phyloP scores from a whole-genome alignment of 2,329 filamentous ascomycete genomes.

The Trichoderma arundinaceum region DNA sequence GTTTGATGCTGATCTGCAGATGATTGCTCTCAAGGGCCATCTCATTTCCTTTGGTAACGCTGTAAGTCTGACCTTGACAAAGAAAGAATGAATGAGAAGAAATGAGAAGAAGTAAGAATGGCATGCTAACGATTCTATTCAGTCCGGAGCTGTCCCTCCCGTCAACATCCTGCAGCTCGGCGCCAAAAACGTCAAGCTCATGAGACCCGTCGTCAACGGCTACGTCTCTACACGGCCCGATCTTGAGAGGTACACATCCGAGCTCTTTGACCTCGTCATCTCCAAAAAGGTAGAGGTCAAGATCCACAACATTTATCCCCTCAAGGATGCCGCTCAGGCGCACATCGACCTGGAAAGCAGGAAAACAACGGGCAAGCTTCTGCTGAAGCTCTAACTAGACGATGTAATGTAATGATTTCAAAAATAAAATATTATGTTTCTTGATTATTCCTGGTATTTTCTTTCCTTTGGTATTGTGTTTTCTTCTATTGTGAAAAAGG shows the following conservation, averaged over 20 bases:
- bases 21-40: slow-evolving; percentile 76
- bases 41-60: slow-evolving; percentile 84
- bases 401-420: slow-evolving; percentile 26
- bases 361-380: slow-evolving; percentile 82
- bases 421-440: slow-evolving; percentile 13
- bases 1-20: slow-evolving; percentile 77
- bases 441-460: slow-evolving; percentile 4
- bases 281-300: slow-evolving; percentile 72
- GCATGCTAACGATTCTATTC: background rate
- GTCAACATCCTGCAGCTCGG: slow-evolving; percentile 61
- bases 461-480: slow-evolving; percentile 10
- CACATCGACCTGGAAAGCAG: slow-evolving; percentile 80
- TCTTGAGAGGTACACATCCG: slow-evolving; percentile 69
- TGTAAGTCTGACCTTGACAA: slow-evolving; percentile 48
- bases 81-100: background rate
- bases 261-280: slow-evolving; percentile 75
- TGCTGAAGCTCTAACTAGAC: slow-evolving; percentile 62
- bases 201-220: slow-evolving; percentile 74
- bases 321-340: slow-evolving; percentile 73
- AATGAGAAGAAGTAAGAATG: background rate
- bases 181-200: slow-evolving; percentile 77
- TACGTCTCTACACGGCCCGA: slow-evolving; percentile 75
- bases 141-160: slow-evolving; percentile 76
- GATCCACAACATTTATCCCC: slow-evolving; percentile 77
- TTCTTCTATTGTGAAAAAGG: slow-evolving; percentile 16